Conservation (phyloP, 345 rosid genomes). For the Eucalyptus decipiens region DNA sequence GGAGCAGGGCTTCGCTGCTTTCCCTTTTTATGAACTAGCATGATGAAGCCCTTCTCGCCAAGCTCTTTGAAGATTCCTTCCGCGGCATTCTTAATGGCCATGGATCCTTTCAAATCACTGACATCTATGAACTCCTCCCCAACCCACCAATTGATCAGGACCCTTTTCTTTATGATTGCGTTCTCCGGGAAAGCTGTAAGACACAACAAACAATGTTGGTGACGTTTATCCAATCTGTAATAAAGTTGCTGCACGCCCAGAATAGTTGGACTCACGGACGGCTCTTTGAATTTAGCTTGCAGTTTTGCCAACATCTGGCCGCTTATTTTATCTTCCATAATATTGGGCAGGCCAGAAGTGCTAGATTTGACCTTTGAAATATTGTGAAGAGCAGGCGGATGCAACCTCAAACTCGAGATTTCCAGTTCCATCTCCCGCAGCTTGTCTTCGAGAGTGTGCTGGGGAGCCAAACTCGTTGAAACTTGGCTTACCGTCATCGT, state of each 20-base stretch:
- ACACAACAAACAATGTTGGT: neutral
- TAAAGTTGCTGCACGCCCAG: neutral
- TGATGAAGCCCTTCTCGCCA: neutral
- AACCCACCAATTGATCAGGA: neutral
- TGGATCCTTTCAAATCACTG: rapidly evolving
- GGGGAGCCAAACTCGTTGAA: no score
- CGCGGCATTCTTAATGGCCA: neutral
- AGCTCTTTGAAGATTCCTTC: neutral
- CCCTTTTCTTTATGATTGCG: neutral
- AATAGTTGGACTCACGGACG: rapidly evolving
- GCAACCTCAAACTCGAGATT: no score
- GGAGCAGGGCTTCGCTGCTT: neutral
- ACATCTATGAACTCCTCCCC: neutral
- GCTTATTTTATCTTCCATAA: rapidly evolving
- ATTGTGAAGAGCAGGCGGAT: neutral
- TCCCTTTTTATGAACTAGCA: neutral
- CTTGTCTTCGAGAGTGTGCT: no score
- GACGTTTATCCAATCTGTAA: rapidly evolving
- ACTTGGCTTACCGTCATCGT: rapidly evolving
- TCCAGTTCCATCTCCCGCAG: no score
- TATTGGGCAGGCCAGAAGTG: neutral
- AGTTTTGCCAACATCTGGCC: neutral
- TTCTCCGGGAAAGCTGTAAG: neutral
- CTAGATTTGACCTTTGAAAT: neutral
- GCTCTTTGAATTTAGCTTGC: rapidly evolving